Conservation (phyloP, 768 basidiomycete genomes). For the Xerocomellus dryophilus region DNA sequence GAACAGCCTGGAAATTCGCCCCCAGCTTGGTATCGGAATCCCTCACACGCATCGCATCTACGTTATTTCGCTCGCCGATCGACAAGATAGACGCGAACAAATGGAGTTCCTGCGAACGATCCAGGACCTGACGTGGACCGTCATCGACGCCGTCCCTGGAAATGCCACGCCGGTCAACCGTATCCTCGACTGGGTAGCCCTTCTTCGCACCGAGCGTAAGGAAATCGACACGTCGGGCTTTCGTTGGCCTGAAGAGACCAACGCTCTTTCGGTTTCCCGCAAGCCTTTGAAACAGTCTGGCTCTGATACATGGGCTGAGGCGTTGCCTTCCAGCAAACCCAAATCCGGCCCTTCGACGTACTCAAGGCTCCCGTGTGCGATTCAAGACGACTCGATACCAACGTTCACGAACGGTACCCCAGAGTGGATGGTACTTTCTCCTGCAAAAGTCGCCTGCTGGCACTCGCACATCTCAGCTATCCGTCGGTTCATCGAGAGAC, state of each 20-base stretch:
- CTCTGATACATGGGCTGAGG: conserved; percentile 21
- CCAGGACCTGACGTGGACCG: conserved; percentile 52
- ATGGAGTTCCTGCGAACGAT: conserved; percentile 53
- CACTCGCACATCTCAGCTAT: conserved; percentile 61
- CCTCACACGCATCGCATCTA: conserved; percentile 43
- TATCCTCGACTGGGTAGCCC: conserved; percentile 44
- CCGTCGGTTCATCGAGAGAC: conserved; percentile 38
- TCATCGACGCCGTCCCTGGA: conserved; percentile 47
- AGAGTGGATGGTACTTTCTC: conserved; percentile 51
- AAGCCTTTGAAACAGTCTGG: conserved; percentile 14
- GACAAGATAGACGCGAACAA: conserved; percentile 51
- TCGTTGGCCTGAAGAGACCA: conserved; percentile 40
- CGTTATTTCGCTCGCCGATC: conserved; percentile 57
- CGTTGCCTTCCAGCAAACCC: neutral
- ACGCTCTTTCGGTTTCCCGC: conserved; percentile 22
- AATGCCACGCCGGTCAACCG: conserved; percentile 37
- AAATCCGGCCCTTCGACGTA: neutral
- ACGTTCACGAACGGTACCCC: conserved; percentile 38
- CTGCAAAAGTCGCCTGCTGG: conserved; percentile 68
- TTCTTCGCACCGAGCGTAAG: neutral
- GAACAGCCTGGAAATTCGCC: neutral
- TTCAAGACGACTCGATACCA: conserved; percentile 37
- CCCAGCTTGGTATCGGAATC: conserved; percentile 32
- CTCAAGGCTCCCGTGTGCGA: conserved; percentile 43
- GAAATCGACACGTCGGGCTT: conserved; percentile 15